These are phyloP conservation scores for Pharnaceum exiguum DNA, from an alignment of 148 eudicot species.

Conservation along the genomic window DNA sequence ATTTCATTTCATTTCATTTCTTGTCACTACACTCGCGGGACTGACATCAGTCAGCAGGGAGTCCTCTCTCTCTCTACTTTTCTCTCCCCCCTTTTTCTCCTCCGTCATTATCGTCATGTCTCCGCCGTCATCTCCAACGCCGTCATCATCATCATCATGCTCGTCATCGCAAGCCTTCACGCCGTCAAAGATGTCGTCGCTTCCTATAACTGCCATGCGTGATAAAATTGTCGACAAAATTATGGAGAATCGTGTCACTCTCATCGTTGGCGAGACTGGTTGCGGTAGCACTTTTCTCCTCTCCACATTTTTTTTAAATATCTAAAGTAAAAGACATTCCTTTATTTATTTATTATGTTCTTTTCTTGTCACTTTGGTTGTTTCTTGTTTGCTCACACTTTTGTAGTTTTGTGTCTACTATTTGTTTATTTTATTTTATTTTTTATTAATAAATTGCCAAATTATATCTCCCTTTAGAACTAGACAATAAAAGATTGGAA, in stretches of 20 bases:
- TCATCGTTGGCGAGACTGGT: conserved; percentile 92
- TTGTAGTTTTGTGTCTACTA: too few relatives aligned
- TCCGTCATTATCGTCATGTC: conserved; percentile 35
- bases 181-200: conserved; percentile 32
- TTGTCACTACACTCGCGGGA: too few relatives aligned
- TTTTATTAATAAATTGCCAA: too few relatives aligned
- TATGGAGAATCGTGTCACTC: conserved; percentile 81
- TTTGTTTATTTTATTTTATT: too few relatives aligned
- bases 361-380: neutral
- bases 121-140: conserved; percentile 30
- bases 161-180: conserved; percentile 30
- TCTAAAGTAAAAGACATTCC: too few relatives aligned
- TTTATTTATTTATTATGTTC: neutral
- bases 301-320: neutral
- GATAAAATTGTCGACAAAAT: conserved; percentile 72
- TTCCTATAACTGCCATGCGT: conserved; percentile 58
- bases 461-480: too few relatives aligned
- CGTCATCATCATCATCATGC: conserved; percentile 27
- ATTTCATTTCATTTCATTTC: too few relatives aligned
- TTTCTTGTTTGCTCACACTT: too few relatives aligned
- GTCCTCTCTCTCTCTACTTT: neutral
- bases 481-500: too few relatives aligned
- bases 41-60: too few relatives aligned
- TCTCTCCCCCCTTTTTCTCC: conserved; percentile 1
- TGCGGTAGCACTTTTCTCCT: conserved; percentile 46